These are phyloP conservation scores for Sarocladium brachiariae DNA, from an alignment of 2,329 filamentous ascomycete species.

Conservation along the genomic window DNA sequence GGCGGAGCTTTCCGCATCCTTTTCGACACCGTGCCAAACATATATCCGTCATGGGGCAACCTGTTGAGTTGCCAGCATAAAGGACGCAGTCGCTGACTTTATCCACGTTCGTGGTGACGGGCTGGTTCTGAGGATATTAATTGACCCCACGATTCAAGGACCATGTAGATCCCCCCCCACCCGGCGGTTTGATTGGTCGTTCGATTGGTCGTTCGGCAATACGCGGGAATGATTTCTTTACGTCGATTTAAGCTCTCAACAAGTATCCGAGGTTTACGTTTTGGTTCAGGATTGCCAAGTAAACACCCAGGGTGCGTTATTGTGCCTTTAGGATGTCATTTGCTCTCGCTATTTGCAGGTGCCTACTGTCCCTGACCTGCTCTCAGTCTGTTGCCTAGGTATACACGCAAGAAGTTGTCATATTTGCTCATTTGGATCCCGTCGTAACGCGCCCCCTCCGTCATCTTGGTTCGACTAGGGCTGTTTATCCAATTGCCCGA, in stretches of 20 bases:
- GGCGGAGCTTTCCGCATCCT: not conserved
- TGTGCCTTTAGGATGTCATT: too few relatives aligned
- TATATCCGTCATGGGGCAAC: not conserved
- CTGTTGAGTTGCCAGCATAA: constrained; percentile 6
- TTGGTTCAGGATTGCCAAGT: too few relatives aligned
- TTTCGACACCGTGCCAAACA: not conserved
- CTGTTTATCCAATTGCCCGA: not conserved
- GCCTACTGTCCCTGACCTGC: too few relatives aligned
- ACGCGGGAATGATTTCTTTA: constrained; percentile 8
- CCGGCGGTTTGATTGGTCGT: not conserved
- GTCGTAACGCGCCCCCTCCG: too few relatives aligned
- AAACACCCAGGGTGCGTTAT: too few relatives aligned
- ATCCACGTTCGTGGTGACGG: not conserved
- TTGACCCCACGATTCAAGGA: not conserved
- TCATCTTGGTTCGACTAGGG: too few relatives aligned
- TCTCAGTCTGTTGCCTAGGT: too few relatives aligned
- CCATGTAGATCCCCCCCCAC: not conserved
- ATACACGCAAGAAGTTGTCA: too few relatives aligned
- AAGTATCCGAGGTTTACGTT: too few relatives aligned
- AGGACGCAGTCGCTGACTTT: not conserved
- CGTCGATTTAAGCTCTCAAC: too few relatives aligned
- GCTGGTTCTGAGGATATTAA: not conserved
- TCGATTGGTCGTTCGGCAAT: not conserved
- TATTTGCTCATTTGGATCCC: too few relatives aligned
- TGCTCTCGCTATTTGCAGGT: too few relatives aligned